phyloP scores from a whole-genome alignment of 768 basidiomycete species.

The Hortiboletus campestris region DNA sequence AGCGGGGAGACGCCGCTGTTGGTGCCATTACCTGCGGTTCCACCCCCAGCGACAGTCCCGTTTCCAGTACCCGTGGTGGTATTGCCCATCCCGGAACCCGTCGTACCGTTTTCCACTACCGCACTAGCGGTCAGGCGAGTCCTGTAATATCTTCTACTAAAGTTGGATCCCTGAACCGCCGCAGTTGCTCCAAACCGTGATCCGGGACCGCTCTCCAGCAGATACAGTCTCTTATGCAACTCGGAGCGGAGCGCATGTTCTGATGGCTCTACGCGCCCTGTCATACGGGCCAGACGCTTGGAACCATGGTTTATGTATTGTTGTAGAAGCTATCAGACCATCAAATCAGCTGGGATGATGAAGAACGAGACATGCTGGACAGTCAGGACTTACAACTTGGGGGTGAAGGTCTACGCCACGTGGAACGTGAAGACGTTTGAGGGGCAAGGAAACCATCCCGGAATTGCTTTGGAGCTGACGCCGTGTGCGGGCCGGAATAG shows the following conservation, averaged over 20 bases:
- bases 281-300: slow-evolving; percentile 68
- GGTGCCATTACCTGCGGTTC: slow-evolving; percentile 16
- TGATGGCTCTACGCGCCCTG: slow-evolving; percentile 52
- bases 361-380: neutral
- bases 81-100: neutral
- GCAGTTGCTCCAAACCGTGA: slow-evolving; percentile 4
- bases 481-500: slow-evolving; percentile 18
- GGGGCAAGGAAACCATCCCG: slow-evolving; percentile 41
- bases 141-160: slow-evolving; percentile 11
- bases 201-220: slow-evolving; percentile 32
- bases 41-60: slow-evolving; percentile 6
- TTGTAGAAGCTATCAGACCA: slow-evolving; percentile 51
- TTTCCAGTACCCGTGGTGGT: slow-evolving; percentile 6
- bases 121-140: slow-evolving; percentile 3
- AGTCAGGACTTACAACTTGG: slow-evolving; percentile 38
- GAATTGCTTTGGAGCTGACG: slow-evolving; percentile 15
- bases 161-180: slow-evolving; percentile 2
- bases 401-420: slow-evolving; percentile 38
- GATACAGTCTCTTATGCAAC: slow-evolving; percentile 41
- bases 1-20: slow-evolving; percentile 34
- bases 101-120: slow-evolving; percentile 1
- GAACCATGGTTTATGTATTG: slow-evolving; percentile 67
- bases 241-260: slow-evolving; percentile 44
- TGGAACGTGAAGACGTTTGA: slow-evolving; percentile 36
- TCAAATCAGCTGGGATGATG: neutral